phyloP scores from a whole-genome alignment of 805 yeast species.

The Candida rishiriensis region DNA sequence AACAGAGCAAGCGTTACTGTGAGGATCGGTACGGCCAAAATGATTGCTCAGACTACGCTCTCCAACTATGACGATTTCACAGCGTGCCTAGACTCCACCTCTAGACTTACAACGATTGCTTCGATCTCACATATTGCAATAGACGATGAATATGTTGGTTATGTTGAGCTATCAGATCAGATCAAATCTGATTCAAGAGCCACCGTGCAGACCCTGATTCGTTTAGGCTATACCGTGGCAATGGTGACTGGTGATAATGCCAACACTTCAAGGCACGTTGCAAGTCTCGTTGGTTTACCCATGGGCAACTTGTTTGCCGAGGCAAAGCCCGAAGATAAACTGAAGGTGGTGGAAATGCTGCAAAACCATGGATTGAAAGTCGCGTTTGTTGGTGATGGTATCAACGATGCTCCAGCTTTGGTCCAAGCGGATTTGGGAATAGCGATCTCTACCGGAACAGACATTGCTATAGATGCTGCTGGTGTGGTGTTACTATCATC shows the following conservation, averaged over 20 bases:
- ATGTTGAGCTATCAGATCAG: conserved; percentile 61
- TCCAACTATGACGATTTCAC: conserved; percentile 18
- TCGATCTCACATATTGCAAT: conserved; percentile 42
- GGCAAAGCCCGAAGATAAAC: conserved; percentile 73
- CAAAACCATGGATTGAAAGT: conserved; percentile 46
- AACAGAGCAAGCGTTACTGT: conserved; percentile 25
- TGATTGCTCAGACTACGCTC: conserved; percentile 29
- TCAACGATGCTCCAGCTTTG: conserved; percentile 95
- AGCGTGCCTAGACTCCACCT: conserved; percentile 4
- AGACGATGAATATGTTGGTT: conserved; percentile 57
- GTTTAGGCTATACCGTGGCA: conserved; percentile 58
- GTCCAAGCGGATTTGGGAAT: conserved; percentile 86
- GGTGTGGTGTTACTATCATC: conserved; percentile 72
- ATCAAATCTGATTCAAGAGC: conserved; percentile 61
- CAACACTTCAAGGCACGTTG: conserved; percentile 60
- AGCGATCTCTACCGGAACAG: conserved; percentile 90
- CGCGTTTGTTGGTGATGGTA: conserved; percentile 96
- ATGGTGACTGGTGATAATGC: conserved; percentile 87
- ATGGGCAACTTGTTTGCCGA: conserved; percentile 63
- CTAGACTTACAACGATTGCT: conserved; percentile 10
- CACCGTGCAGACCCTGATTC: conserved; percentile 51
- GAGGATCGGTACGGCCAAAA: conserved; percentile 50
- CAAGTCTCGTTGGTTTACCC: conserved; percentile 63
- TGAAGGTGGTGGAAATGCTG: conserved; percentile 55
- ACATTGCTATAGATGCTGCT: conserved; percentile 96